Evolutionary conservation across 2,329 filamentous ascomycete genomes (phyloP).

Genomic region (Erysiphe neolycopersici): DNA sequence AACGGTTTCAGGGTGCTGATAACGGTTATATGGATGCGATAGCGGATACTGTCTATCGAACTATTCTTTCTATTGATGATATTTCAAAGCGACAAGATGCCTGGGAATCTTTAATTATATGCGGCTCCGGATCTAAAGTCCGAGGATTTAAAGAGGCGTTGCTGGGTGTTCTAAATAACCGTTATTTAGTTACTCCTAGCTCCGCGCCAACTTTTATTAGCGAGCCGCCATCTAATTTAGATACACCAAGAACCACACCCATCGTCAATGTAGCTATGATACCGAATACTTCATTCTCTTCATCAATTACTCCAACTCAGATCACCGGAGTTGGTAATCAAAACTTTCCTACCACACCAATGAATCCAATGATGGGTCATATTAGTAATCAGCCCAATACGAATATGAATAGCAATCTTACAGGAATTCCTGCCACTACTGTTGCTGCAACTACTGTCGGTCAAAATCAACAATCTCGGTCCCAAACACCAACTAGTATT

Average conservation of each 20-base stretch:
- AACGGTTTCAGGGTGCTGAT: constrained; percentile 44
- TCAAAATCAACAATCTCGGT: constrained; percentile 29
- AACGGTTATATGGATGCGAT: constrained; percentile 59
- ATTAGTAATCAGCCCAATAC: constrained; percentile 28
- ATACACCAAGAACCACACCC: constrained; percentile 64
- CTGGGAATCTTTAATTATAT: constrained; percentile 80
- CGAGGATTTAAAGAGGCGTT: constrained; percentile 75
- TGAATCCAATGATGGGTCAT: too few relatives aligned
- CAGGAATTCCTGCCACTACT: too few relatives aligned
- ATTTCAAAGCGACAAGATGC: constrained; percentile 60
- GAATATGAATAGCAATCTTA: constrained; percentile 16
- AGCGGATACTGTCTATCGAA: constrained; percentile 56
- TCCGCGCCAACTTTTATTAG: constrained; percentile 93
- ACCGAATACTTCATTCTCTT: constrained; percentile 27
- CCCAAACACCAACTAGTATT: constrained; percentile 41
- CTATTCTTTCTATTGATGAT: constrained; percentile 60
- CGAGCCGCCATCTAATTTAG: constrained; percentile 80
- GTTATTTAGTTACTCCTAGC: constrained; percentile 74
- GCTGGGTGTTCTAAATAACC: constrained; percentile 47
- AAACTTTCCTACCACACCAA: constrained; percentile 70
- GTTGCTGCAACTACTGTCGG: constrained; percentile 13
- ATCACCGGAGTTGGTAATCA: constrained; percentile 50
- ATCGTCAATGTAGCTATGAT: constrained; percentile 85
- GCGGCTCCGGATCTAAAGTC: constrained; percentile 55
- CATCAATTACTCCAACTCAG: constrained; percentile 25